These are phyloP conservation scores for Komagataella pastoris DNA, from an alignment of 805 yeast genomes.

Conservation along the genomic window DNA sequence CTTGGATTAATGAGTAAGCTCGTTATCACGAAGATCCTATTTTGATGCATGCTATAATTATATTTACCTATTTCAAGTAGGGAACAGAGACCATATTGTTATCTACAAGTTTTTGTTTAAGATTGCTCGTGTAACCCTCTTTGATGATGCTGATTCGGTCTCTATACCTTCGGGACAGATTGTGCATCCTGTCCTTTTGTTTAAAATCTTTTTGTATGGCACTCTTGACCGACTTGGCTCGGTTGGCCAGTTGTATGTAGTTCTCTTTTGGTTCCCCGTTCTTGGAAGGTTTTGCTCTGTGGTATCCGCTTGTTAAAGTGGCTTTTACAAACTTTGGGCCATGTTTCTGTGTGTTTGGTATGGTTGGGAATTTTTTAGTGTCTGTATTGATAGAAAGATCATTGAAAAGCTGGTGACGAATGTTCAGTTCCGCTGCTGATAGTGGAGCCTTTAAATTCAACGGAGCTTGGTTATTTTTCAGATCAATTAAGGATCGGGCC, in stretches of 20 bases:
- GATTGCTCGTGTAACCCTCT: not conserved
- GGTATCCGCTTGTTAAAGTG: not conserved
- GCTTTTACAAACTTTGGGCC: not conserved
- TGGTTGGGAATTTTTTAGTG: not conserved
- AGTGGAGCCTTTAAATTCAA: slow-evolving; percentile 6
- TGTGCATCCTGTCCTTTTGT: not conserved
- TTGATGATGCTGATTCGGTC: not conserved
- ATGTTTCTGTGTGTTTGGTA: not conserved
- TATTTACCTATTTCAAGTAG: not conserved
- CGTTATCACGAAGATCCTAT: not conserved
- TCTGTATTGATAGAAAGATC: not conserved
- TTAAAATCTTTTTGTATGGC: not conserved
- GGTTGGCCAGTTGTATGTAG: not conserved
- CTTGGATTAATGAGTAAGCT: not conserved
- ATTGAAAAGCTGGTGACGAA: not conserved
- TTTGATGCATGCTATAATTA: not conserved
- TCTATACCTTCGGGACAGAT: not conserved
- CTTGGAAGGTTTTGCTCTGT: not conserved
- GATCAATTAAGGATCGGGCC: slow-evolving; percentile 18
- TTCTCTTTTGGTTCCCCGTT: not conserved
- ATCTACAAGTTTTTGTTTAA: not conserved
- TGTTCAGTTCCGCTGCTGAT: slow-evolving; percentile 2
- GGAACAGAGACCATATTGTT: not conserved
- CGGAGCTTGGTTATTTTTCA: slow-evolving; percentile 4
- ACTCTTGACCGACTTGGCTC: not conserved